Conservation (phyloP, 495 filamentous ascomycete species). For the Lasiosphaeria ovina region DNA sequence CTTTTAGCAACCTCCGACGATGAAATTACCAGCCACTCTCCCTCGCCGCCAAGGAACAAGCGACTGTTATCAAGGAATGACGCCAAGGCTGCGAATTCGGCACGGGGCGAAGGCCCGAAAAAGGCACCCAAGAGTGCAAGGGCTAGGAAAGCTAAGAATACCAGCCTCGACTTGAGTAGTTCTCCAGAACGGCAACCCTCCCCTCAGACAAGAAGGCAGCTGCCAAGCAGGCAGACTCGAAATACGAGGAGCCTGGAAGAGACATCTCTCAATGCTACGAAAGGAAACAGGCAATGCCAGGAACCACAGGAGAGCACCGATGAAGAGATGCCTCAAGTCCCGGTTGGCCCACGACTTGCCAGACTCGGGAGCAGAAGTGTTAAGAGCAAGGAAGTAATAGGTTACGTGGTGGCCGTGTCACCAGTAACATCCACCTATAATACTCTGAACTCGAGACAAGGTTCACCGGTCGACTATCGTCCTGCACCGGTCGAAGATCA, state of each 20-base stretch:
- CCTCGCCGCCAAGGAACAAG: not conserved
- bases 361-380: constrained; percentile 39
- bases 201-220: not conserved
- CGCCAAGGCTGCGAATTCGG: not conserved
- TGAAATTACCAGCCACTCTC: not conserved
- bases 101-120: not conserved
- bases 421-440: not conserved
- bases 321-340: constrained; percentile 21
- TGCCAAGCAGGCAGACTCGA: not conserved
- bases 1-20: not conserved
- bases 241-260: not conserved
- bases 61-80: not conserved
- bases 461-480: too few relatives aligned
- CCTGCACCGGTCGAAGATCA: too few relatives aligned
- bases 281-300: not conserved
- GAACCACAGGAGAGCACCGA: constrained; percentile 9
- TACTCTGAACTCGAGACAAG: too few relatives aligned
- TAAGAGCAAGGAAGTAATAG: constrained; percentile 46
- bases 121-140: not conserved
- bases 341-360: constrained; percentile 32
- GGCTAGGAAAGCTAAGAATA: not conserved
- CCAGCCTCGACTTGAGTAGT: not conserved
- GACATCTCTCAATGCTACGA: not conserved
- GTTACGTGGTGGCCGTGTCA: constrained; percentile 28
- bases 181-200: not conserved